These are phyloP conservation scores for Penicillium sp. DNA, from an alignment of 2,329 filamentous ascomycete genomes.

Conservation along the genomic window DNA sequence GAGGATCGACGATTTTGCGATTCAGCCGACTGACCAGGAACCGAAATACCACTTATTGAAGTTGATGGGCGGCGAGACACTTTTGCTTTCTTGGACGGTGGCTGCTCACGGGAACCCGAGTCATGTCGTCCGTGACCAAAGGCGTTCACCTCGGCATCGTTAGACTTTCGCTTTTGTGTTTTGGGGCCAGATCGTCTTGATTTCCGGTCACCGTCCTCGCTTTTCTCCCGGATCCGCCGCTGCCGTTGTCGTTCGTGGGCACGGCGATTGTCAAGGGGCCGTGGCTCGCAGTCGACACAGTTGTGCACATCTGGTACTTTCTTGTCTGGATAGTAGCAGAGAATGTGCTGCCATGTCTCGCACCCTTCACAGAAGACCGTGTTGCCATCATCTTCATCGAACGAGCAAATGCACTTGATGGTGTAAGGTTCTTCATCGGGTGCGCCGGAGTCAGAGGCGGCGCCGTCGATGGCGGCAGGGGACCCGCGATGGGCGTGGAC, in stretches of 20 bases:
- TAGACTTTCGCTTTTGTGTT: slow-evolving; percentile 78
- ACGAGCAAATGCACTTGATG: slow-evolving; percentile 96
- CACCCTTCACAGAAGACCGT: slow-evolving; percentile 94
- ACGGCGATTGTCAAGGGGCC: slow-evolving; percentile 61
- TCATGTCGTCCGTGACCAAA: slow-evolving; percentile 51
- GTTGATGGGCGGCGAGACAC: slow-evolving; percentile 69
- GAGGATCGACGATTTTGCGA: slow-evolving; percentile 51
- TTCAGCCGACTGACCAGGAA: slow-evolving; percentile 56
- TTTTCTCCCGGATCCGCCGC: slow-evolving; percentile 51
- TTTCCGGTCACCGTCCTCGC: slow-evolving; percentile 58
- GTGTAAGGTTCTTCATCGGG: slow-evolving; percentile 56
- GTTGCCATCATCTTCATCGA: slow-evolving; percentile 88
- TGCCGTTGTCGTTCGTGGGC: slow-evolving; percentile 67
- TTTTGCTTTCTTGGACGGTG: slow-evolving; percentile 69
- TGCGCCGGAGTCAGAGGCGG: slow-evolving; percentile 34
- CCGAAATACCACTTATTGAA: slow-evolving; percentile 61
- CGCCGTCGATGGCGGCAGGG: slow-evolving; percentile 36
- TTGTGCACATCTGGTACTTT: slow-evolving; percentile 70
- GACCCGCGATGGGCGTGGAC: slow-evolving; percentile 39
- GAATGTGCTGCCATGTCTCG: slow-evolving; percentile 96
- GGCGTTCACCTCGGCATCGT: slow-evolving; percentile 50
- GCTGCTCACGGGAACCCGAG: slow-evolving; percentile 41
- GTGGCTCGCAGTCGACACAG: slow-evolving; percentile 79
- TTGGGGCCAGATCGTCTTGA: slow-evolving; percentile 67
- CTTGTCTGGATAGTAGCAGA: slow-evolving; percentile 81